These are phyloP conservation scores for Amaranthus palmeri DNA, from an alignment of 148 eudicot genomes.

Conservation along the genomic window DNA sequence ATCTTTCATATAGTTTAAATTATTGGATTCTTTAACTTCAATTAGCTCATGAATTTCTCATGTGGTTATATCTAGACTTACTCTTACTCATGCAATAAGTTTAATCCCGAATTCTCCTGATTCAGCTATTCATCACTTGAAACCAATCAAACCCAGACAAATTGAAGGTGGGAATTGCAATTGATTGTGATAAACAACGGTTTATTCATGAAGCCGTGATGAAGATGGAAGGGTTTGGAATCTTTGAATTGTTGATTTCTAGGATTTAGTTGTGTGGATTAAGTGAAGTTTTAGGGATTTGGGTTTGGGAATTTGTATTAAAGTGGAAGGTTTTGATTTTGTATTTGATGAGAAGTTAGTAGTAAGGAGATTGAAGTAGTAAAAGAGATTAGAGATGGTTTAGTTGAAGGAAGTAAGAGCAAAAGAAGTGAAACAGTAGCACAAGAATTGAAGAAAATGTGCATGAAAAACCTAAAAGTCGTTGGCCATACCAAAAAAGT, in stretches of 20 bases:
- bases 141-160: conserved; percentile 18
- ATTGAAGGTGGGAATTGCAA: conserved; percentile 1
- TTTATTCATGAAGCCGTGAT: conserved; percentile 39
- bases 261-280: conserved; percentile 43
- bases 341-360: conserved; percentile 1
- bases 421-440: neutral
- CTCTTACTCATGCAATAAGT: conserved; percentile 38
- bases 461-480: conserved; percentile 26
- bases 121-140: conserved; percentile 16
- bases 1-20: conserved; percentile 40
- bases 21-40: conserved; percentile 45
- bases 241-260: conserved; percentile 33
- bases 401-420: conserved; percentile 3
- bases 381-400: conserved; percentile 8
- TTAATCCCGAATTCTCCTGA: conserved; percentile 17
- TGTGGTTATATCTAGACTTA: conserved; percentile 37
- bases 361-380: conserved; percentile 47
- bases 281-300: conserved; percentile 26
- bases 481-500: neutral
- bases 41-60: conserved; percentile 44
- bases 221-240: conserved; percentile 36
- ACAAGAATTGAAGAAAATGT: conserved; percentile 27
- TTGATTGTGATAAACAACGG: conserved; percentile 25
- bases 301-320: conserved; percentile 5
- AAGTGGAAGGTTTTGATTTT: conserved; percentile 26